Conservation (phyloP, 306 rosid species). For the Boehmeria nivea region DNA sequence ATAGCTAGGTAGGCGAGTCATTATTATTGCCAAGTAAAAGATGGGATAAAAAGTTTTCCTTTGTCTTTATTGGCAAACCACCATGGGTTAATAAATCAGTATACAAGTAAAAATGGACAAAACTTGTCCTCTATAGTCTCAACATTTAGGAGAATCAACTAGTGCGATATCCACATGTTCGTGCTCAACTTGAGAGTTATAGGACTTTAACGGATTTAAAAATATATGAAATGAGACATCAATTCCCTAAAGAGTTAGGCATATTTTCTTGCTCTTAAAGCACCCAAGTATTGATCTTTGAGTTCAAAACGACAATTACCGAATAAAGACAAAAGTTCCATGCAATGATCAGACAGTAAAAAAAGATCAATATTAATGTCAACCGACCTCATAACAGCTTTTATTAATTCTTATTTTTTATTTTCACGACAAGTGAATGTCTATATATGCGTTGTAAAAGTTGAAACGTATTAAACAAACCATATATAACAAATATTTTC, state of each 20-base stretch:
- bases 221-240: too few relatives aligned
- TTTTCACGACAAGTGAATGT: too few relatives aligned
- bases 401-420: too few relatives aligned
- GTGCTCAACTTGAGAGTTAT: neutral
- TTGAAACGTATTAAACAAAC: too few relatives aligned
- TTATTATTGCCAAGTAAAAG: neutral
- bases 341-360: neutral
- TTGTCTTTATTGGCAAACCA: conserved; percentile 3
- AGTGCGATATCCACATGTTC: neutral
- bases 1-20: too few relatives aligned
- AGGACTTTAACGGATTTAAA: too few relatives aligned
- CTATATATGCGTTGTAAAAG: too few relatives aligned
- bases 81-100: neutral
- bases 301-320: neutral
- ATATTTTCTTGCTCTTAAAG: conserved; percentile 6
- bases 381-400: too few relatives aligned
- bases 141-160: neutral
- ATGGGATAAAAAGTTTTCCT: conserved; percentile 1
- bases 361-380: too few relatives aligned
- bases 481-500: too few relatives aligned
- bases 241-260: conserved; percentile 3
- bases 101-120: neutral
- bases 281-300: neutral
- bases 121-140: conserved; percentile 1
- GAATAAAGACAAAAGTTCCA: neutral